Percentiles rank a stretch among this genome's conserved stretches.
These are phyloP conservation scores for Fusarium scirpi DNA, from an alignment of 2,329 filamentous ascomycete genomes.

Conservation along the genomic window DNA sequence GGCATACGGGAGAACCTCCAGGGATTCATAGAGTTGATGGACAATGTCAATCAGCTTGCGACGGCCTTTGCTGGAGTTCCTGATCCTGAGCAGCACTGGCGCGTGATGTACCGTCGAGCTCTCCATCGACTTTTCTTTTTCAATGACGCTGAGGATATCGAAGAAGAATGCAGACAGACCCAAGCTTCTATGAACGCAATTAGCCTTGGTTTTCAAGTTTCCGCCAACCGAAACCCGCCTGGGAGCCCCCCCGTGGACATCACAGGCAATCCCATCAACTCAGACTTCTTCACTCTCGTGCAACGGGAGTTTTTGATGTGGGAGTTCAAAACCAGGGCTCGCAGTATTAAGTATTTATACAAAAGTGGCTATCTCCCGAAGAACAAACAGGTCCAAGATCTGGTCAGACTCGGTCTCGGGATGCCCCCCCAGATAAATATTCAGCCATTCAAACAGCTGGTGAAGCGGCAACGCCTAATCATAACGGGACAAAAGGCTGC, in stretches of 20 bases:
- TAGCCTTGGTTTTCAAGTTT: background rate
- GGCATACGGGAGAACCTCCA: background rate
- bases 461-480: background rate
- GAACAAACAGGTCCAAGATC: background rate
- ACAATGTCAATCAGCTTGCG: constrained; percentile 7
- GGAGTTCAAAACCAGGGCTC: background rate
- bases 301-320: background rate
- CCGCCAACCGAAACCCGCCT: background rate
- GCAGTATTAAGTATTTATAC: background rate
- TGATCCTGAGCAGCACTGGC: background rate
- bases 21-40: constrained; percentile 19
- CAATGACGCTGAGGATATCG: too few relatives aligned
- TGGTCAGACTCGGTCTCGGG: background rate
- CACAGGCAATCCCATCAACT: background rate
- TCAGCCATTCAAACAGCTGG: background rate
- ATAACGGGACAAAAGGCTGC: background rate
- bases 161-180: background rate
- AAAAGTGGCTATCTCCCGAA: background rate
- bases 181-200: background rate
- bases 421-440: background rate
- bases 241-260: background rate
- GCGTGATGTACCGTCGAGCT: background rate
- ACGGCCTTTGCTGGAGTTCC: background rate
- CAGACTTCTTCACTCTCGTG: background rate
- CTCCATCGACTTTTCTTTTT: background rate